Percentiles rank a stretch among this genome's conserved stretches.
These are phyloP conservation scores for Triticum aestivum DNA, from an alignment of 176 grass and related monocot species.

Conservation along the genomic window DNA sequence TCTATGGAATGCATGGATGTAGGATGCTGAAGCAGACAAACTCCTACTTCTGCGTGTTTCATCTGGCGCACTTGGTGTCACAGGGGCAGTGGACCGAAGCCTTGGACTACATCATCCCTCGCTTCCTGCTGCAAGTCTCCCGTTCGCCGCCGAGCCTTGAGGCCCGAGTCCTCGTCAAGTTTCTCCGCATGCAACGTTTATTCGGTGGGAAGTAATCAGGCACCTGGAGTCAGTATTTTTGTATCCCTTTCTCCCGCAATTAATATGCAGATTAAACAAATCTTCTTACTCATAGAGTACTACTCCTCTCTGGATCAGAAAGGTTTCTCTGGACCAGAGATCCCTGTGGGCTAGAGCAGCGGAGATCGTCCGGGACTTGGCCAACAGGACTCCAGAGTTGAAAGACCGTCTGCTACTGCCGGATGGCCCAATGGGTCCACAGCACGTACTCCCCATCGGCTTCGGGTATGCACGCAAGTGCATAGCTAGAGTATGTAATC, in stretches of 20 bases:
- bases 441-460: not conserved
- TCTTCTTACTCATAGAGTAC: not conserved
- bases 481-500: too few relatives aligned
- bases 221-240: not conserved
- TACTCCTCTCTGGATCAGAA: not conserved
- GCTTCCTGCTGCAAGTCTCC: too few relatives aligned
- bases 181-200: not conserved
- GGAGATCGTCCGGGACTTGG: not conserved
- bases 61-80: too few relatives aligned
- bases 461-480: not conserved
- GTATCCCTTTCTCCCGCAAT: not conserved
- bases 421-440: not conserved
- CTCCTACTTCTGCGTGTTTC: too few relatives aligned
- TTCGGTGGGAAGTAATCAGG: not conserved
- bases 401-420: not conserved
- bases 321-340: not conserved
- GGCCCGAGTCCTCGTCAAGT: not conserved
- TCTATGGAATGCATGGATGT: too few relatives aligned
- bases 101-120: too few relatives aligned
- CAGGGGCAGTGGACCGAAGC: too few relatives aligned
- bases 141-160: not conserved
- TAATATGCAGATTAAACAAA: not conserved
- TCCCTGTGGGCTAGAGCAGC: not conserved
- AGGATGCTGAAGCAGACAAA: too few relatives aligned
- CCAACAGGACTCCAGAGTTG: not conserved